Base-by-base conservation (phyloP, 2,329 filamentous ascomycete genomes). In the Biscogniauxia marginata region DNA sequence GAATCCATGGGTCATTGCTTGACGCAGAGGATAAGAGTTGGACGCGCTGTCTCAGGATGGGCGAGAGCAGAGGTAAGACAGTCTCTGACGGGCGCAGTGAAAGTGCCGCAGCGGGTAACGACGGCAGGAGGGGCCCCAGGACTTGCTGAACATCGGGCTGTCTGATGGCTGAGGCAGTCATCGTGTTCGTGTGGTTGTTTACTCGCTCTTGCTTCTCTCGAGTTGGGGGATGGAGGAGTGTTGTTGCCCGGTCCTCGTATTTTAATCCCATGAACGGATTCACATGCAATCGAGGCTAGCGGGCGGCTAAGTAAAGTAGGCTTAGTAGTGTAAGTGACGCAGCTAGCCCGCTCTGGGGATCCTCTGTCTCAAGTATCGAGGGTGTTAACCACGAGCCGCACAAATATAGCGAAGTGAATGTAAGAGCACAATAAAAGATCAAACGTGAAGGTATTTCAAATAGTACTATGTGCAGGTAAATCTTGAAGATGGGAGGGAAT, bases 1-100 rank as follows among this genome's bases (percentile, higher is more conserved):
- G 80, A 16, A 93, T 81, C 89, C 90, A 93, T 52, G 87, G 84
- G 34, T 87, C 84, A n/a, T 74, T 74, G 67, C 77, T 80, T 49
- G 80, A 73, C 0, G 80, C 75, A 1, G 86, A 83, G 56, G 68
- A 65, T 53, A 93, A 77, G 52, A 91, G 77, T 63, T 86, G 83
- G 44, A 88, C 83, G 56, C 86, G 78, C 67, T 88, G 85, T 46
- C 85, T 80, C 30, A 88, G 77, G 55, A 88, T 87, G 22, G 86
- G 86, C 1, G 86, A 84, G 53, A 89, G 80, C 19, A 84, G 76
- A 22, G 84, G 83, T 4, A 88, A 73, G 47, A 87, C 74, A 18
- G 77, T 78, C 24, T 78, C 74, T 11, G 85, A 78, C 1, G 85
- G 84, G 56, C 82, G 73, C 16, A 81, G 77, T 22, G 85, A 85